phyloP scores from a whole-genome alignment of 176 grass and related monocot genomes.

The Avena atlantica region DNA sequence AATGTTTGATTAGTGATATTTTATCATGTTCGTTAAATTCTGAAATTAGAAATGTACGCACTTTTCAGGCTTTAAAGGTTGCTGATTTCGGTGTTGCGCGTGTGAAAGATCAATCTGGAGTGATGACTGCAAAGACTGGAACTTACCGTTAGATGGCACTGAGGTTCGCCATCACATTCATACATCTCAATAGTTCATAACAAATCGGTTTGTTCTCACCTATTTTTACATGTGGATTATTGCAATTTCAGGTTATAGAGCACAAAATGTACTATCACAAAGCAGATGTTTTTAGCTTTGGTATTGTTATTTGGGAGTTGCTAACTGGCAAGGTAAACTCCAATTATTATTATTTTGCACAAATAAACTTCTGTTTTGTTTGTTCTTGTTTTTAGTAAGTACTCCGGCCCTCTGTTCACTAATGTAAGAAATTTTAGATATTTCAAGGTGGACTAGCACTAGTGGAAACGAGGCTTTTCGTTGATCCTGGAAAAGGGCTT shows the following conservation, averaged over 20 bases:
- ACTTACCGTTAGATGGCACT: conserved; percentile 98
- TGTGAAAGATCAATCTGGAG: conserved; percentile 79
- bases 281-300: conserved; percentile 95
- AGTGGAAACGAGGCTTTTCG: no score
- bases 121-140: conserved; percentile 97
- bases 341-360: conserved; percentile 2
- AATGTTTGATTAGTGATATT: not conserved
- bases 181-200: not conserved
- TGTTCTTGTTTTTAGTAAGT: not conserved
- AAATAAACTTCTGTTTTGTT: not conserved
- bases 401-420: no score
- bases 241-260: conserved; percentile 74
- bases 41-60: not conserved
- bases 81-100: conserved; percentile 96
- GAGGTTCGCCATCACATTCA: conserved; percentile 49
- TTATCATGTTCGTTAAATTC: conserved; percentile 5
- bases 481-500: no score
- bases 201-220: not conserved
- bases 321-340: conserved; percentile 75
- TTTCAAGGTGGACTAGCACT: no score
- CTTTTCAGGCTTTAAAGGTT: conserved; percentile 78
- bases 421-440: no score
- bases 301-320: conserved; percentile 87
- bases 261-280: conserved; percentile 93
- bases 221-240: not conserved